phyloP scores from a whole-genome alignment of 306 rosid species.

The Lathyrus aphaca region DNA sequence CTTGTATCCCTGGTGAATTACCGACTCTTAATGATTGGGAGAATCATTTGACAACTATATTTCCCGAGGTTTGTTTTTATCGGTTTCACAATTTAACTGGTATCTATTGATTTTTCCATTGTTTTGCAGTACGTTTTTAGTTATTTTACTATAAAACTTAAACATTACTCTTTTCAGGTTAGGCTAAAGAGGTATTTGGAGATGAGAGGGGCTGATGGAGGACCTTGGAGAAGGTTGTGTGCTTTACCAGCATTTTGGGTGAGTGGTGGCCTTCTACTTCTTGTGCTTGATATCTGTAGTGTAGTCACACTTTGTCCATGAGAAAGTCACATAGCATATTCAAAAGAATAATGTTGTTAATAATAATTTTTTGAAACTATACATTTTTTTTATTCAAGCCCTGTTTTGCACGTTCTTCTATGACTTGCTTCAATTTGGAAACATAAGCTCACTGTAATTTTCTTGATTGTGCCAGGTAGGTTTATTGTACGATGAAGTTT shows the following conservation, averaged over 20 bases:
- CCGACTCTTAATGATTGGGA: constrained; percentile 98
- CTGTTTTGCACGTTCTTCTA: constrained; percentile 17
- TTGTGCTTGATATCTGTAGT: constrained; percentile 34
- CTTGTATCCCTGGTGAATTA: constrained; percentile 82
- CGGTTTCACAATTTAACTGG: constrained; percentile 23
- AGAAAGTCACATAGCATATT: constrained; percentile 1
- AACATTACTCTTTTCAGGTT: constrained; percentile 61
- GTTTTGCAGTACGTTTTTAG: constrained; percentile 34
- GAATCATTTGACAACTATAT: constrained; percentile 94
- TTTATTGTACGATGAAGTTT: constrained; percentile 78
- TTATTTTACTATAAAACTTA: constrained; percentile 13
- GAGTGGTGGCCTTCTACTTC: constrained; percentile 35
- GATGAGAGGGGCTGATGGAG: constrained; percentile 99
- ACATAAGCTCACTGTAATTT: constrained; percentile 38
- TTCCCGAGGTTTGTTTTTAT: constrained; percentile 75
- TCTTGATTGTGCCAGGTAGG: constrained; percentile 76
- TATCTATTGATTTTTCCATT: constrained; percentile 35
- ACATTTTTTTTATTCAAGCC: constrained; percentile 9
- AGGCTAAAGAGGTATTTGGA: constrained; percentile 97
- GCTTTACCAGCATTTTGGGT: constrained; percentile 99
- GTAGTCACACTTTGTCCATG: constrained; percentile 25
- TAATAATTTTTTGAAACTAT: constrained; percentile 18
- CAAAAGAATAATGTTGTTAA: neutral
- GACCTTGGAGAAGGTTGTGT: constrained; percentile 99
- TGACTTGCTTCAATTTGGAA: constrained; percentile 29